phyloP scores from a whole-genome alignment of 2,329 filamentous ascomycete species.

The Penicillium sp. region DNA sequence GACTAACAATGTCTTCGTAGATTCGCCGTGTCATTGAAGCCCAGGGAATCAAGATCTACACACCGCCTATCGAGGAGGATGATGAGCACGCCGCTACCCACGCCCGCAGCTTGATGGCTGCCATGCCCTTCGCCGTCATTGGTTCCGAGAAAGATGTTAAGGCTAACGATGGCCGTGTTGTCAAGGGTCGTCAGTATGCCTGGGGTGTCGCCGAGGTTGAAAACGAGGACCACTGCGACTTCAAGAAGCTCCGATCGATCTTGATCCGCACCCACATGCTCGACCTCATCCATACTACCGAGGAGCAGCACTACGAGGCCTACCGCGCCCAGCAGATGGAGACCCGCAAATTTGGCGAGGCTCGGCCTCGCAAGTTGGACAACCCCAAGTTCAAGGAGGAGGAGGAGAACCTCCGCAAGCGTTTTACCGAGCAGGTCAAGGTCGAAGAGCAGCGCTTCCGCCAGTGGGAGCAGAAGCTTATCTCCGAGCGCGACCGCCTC shows the following conservation, averaged over 20 bases:
- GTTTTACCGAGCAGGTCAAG: conserved; percentile 99
- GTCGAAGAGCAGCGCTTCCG: conserved; percentile 99
- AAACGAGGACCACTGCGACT: conserved; percentile 99
- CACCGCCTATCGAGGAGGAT: conserved; percentile 95
- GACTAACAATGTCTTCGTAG: conserved; percentile 47
- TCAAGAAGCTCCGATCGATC: conserved; percentile 99
- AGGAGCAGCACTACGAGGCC: conserved; percentile 98
- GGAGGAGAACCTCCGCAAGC: conserved; percentile 95
- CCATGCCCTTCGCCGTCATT: conserved; percentile 98
- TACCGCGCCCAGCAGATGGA: conserved; percentile 99
- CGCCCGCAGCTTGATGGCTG: conserved; percentile 88
- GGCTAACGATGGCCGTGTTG: conserved; percentile 90
- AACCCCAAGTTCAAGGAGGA: conserved; percentile 99
- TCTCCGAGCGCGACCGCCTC: conserved; percentile 94
- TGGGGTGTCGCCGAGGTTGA: conserved; percentile 99
- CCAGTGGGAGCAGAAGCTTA: conserved; percentile 99
- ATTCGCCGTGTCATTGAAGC: conserved; percentile 94
- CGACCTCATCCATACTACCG: conserved; percentile 98
- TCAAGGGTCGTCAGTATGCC: conserved; percentile 98
- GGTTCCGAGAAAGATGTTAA: conserved; percentile 99
- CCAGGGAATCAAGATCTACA: conserved; percentile 99
- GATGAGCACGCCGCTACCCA: conserved; percentile 95
- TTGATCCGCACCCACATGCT: conserved; percentile 99
- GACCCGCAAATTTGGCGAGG: conserved; percentile 98
- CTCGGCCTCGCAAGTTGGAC: conserved; percentile 93